Conservation (phyloP, 1,139 yeast species). For the Blastobotrys serpentis region DNA sequence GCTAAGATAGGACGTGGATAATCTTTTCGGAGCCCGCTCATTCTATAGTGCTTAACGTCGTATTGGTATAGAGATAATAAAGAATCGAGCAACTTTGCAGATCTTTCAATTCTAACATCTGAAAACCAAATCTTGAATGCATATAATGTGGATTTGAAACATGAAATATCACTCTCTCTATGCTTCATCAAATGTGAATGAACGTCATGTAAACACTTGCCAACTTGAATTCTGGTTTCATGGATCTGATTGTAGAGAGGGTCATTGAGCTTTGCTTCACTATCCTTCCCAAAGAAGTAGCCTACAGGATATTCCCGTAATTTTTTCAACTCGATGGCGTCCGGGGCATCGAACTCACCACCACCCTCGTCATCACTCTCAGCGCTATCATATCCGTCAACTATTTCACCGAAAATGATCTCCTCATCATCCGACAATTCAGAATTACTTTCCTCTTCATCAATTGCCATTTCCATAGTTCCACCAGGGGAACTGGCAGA, state of each 20-base stretch:
- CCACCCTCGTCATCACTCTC: conserved; percentile 45
- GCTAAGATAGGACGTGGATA: conserved; percentile 78
- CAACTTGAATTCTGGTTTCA: conserved; percentile 59
- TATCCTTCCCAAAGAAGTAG: conserved; percentile 49
- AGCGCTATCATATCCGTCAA: conserved; percentile 38
- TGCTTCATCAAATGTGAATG: conserved; percentile 49
- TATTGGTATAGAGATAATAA: conserved; percentile 47
- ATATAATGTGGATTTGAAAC: conserved; percentile 63
- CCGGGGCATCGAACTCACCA: conserved; percentile 27
- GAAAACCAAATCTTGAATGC: conserved; percentile 78
- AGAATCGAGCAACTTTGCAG: conserved; percentile 56
- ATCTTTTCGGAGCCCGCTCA: conserved; percentile 61
- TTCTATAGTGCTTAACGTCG: conserved; percentile 47
- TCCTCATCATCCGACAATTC: conserved; percentile 33
- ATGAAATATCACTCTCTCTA: conserved; percentile 66
- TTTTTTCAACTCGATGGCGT: conserved; percentile 33
- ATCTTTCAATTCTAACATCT: conserved; percentile 75
- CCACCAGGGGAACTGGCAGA: conserved; percentile 28
- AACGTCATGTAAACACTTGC: conserved; percentile 63
- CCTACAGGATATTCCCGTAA: conserved; percentile 42
- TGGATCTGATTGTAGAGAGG: conserved; percentile 62
- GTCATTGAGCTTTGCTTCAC: conserved; percentile 41
- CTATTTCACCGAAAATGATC: conserved; percentile 31
- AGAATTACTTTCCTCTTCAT: conserved; percentile 16
- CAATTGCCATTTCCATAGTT: conserved; percentile 13